These are phyloP conservation scores for Helicostylum pulchrum DNA, from an alignment of 192 early-diverging fungal genomes.

Conservation along the genomic window DNA sequence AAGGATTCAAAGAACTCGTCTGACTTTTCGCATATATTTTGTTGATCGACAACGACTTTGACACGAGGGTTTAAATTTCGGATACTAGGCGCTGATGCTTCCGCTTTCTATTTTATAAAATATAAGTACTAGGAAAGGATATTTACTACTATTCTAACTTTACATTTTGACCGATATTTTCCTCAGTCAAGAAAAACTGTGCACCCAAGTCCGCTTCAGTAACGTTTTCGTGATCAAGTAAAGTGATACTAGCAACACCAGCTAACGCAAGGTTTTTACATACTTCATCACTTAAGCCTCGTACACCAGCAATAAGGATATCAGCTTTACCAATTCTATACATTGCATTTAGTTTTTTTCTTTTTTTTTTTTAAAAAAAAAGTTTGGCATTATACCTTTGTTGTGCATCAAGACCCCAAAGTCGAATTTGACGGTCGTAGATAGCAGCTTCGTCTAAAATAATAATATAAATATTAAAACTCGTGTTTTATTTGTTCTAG, in stretches of 20 bases:
- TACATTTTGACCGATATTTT: slow-evolving; percentile 74
- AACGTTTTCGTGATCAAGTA: slow-evolving; percentile 63
- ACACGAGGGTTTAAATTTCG: slow-evolving; percentile 83
- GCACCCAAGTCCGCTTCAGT: slow-evolving; percentile 63
- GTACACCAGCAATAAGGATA: slow-evolving; percentile 71
- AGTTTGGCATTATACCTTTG: slow-evolving; percentile 59
- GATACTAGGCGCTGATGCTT: slow-evolving; percentile 61
- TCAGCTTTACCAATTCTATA: slow-evolving; percentile 74
- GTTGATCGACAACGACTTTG: slow-evolving; percentile 47
- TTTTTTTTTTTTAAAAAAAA: neutral
- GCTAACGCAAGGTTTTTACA: slow-evolving; percentile 92
- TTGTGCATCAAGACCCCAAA: slow-evolving; percentile 96
- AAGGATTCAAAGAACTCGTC: slow-evolving; percentile 57
- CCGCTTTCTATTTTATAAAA: slow-evolving; percentile 51
- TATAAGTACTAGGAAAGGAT: slow-evolving; percentile 15
- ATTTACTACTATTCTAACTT: slow-evolving; percentile 15
- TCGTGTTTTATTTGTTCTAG: too few species aligned
- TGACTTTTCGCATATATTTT: slow-evolving; percentile 39
- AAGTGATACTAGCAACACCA: slow-evolving; percentile 73
- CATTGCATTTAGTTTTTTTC: slow-evolving; percentile 1
- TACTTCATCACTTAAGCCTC: slow-evolving; percentile 77
- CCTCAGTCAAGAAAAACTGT: slow-evolving; percentile 66
- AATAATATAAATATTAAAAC: too few species aligned
- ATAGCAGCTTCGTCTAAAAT: slow-evolving; percentile 80
- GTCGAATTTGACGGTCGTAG: slow-evolving; percentile 95